Conservation (phyloP, 1,139 yeast species). For the Yamadazyma aaseri region DNA sequence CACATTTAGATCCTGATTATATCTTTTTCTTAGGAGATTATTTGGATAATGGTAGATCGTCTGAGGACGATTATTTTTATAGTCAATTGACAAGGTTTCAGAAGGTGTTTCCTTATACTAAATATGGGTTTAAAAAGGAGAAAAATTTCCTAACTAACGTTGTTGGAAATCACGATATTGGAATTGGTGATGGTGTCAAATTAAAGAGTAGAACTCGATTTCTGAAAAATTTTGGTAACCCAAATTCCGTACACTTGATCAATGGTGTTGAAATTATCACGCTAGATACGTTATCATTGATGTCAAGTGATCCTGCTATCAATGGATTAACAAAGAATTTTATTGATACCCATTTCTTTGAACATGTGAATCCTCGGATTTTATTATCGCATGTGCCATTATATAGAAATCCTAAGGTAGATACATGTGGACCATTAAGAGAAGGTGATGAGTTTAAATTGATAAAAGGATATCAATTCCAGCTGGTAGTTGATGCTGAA, state of each 20-base stretch:
- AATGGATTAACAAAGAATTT: conserved; percentile 30
- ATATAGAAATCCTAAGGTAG: conserved; percentile 31
- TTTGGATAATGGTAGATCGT: conserved; percentile 52
- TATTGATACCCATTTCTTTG: conserved; percentile 19
- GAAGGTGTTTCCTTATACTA: conserved; percentile 29
- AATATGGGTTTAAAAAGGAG: conserved; percentile 22
- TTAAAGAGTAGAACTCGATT: conserved; percentile 38
- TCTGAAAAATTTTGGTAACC: conserved; percentile 36
- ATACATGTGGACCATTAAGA: conserved; percentile 45
- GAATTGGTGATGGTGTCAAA: conserved; percentile 50
- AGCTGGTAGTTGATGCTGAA: conserved; percentile 37
- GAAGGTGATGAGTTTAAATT: conserved; percentile 31
- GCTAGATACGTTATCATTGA: conserved; percentile 45
- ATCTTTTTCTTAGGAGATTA: conserved; percentile 54
- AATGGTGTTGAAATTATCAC: conserved; percentile 46
- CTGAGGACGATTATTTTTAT: conserved; percentile 38
- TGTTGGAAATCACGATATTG: conserved; percentile 61
- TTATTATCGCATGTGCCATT: conserved; percentile 52
- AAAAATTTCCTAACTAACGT: conserved; percentile 32
- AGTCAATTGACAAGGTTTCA: conserved; percentile 39
- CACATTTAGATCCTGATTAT: conserved; percentile 40
- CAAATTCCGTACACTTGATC: conserved; percentile 30
- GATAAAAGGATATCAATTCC: conserved; percentile 50
- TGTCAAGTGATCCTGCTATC: conserved; percentile 31
- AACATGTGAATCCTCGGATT: conserved; percentile 30